These are phyloP conservation scores for Austropuccinia psidii DNA, from an alignment of 1,284 basidiomycete species.

Conservation along the genomic window DNA sequence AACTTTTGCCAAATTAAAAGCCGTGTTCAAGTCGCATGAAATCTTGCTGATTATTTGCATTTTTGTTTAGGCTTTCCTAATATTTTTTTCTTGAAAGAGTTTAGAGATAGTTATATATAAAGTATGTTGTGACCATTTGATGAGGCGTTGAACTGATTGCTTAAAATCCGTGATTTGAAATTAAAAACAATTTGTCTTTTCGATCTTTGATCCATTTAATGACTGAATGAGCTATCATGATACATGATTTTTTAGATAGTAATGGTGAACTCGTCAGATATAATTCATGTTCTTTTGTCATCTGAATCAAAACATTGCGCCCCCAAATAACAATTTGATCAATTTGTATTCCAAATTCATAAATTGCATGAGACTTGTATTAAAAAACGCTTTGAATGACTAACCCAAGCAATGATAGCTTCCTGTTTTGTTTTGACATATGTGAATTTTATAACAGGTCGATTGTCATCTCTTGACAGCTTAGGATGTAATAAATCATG, in stretches of 20 bases:
- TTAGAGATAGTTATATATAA: no score
- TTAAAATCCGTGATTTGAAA: constrained; percentile 44
- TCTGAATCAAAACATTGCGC: constrained; percentile 52
- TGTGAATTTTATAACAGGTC: constrained; percentile 60
- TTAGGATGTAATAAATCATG: constrained; percentile 23
- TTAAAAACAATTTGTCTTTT: constrained; percentile 64
- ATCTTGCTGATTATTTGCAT: no score
- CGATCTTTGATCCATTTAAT: constrained; percentile 83
- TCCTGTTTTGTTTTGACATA: constrained; percentile 76
- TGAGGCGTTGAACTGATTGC: not conserved
- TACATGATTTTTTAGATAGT: constrained; percentile 73
- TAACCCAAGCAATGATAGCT: constrained; percentile 79
- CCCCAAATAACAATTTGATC: not conserved
- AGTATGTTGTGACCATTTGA: no score
- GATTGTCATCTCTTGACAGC: constrained; percentile 58
- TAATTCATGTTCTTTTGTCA: constrained; percentile 84
- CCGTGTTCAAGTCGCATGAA: no score
- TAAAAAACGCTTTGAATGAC: constrained; percentile 41
- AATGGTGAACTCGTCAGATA: constrained; percentile 74
- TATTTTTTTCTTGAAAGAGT: no score
- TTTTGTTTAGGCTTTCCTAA: no score
- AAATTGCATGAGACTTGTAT: not conserved
- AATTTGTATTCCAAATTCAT: not conserved
- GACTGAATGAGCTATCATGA: constrained; percentile 78
- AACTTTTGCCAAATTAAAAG: no score